phyloP scores from a whole-genome alignment of 169 alveolate genomes.

The Eimeria sp. region DNA sequence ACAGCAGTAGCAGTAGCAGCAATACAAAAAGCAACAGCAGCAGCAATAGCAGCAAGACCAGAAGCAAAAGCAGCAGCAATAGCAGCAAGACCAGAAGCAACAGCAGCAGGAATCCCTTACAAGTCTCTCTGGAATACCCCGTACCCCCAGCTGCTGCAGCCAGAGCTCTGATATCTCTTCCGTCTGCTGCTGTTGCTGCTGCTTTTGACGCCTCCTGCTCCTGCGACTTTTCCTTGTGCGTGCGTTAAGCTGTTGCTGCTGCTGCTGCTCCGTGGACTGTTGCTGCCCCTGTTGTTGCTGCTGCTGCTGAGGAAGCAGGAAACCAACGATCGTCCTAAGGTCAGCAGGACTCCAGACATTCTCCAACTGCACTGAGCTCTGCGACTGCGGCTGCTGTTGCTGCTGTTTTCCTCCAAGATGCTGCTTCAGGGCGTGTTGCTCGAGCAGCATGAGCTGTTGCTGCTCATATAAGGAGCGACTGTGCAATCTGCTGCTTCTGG shows the following conservation, averaged over 20 bases:
- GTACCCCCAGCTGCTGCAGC: constrained; percentile 18
- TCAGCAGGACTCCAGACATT: constrained; percentile 6
- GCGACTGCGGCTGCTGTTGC: constrained; percentile 16
- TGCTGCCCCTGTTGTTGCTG: background rate
- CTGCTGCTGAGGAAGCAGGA: constrained; percentile 42
- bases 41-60: background rate
- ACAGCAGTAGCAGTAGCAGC: background rate
- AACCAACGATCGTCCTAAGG: background rate
- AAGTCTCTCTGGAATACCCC: background rate
- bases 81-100: background rate
- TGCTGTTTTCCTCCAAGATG: background rate
- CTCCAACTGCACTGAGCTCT: background rate
- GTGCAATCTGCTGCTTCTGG: constrained; percentile 34
- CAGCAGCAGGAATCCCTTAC: background rate
- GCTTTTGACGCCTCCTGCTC: constrained; percentile 2
- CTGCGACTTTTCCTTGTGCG: background rate
- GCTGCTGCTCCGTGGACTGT: background rate
- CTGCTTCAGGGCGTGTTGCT: constrained; percentile 52
- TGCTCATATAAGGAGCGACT: background rate
- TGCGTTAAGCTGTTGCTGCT: background rate
- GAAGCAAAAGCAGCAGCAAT: background rate
- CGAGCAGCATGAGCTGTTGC: constrained; percentile 53
- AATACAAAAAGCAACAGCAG: background rate
- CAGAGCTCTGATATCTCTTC: background rate
- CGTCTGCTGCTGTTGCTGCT: constrained; percentile 12